Conservation (phyloP, 164 flowering plant species). For the Akebia trifoliata region DNA sequence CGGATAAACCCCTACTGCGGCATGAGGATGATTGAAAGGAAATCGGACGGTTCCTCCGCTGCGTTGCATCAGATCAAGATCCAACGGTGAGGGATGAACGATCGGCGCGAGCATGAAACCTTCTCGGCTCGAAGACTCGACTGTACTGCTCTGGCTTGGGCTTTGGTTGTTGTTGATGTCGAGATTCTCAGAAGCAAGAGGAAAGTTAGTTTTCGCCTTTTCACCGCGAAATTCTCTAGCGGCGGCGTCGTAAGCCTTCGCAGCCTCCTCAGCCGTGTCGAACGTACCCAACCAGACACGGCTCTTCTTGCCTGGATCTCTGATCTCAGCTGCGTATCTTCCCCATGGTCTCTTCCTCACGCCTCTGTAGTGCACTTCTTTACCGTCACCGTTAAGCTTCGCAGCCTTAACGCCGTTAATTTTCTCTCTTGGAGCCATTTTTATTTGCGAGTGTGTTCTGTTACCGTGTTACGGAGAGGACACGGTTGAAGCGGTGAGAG, state of each 20-base stretch:
- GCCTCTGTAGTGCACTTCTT: constrained; percentile 59
- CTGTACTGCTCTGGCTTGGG: constrained; percentile 75
- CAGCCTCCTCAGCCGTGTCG: constrained; percentile 72
- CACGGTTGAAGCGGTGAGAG: background rate
- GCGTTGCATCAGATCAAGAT: constrained; percentile 30
- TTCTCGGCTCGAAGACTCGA: constrained; percentile 46
- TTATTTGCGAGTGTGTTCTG: background rate
- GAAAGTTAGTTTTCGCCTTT: constrained; percentile 70
- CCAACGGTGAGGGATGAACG: constrained; percentile 17
- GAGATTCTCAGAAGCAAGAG: constrained; percentile 9
- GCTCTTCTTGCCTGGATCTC: constrained; percentile 69
- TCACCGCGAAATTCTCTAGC: constrained; percentile 65
- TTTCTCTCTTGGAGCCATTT: constrained; percentile 47
- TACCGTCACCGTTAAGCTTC: constrained; percentile 10
- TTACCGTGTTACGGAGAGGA: background rate
- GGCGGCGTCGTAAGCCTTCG: constrained; percentile 64
- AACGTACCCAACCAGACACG: constrained; percentile 79
- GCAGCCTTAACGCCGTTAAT: constrained; percentile 9
- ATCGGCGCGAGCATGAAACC: constrained; percentile 7
- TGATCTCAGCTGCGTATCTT: constrained; percentile 74
- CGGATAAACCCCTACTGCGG: constrained; percentile 8
- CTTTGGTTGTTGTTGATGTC: constrained; percentile 23
- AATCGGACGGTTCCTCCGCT: constrained; percentile 13
- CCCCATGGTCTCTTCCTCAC: constrained; percentile 87
- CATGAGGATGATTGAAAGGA: constrained; percentile 15